Base-by-base conservation (phyloP, 2,329 filamentous ascomycete genomes). In the Sarocladiaceae sp. region DNA sequence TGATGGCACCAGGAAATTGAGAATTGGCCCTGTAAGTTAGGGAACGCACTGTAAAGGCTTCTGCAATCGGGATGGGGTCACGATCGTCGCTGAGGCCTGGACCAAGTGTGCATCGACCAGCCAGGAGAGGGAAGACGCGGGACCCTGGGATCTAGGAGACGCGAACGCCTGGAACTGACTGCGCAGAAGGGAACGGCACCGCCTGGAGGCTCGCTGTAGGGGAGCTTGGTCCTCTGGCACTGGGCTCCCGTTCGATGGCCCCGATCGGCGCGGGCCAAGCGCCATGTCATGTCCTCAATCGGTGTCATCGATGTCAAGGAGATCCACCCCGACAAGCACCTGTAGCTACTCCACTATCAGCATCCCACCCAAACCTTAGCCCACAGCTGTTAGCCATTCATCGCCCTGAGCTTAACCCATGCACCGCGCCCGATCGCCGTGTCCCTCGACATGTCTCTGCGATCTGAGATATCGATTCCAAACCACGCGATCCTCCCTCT, bases 401-500 rank as follows among this genome's bases (percentile, higher is more conserved):
- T 18, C 44, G 15, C n/a, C 26, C 26, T 33, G 44, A 20, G n/a
- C 22, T 7, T 18, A 17, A 4, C 25, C 13, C 26, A 25, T 20
- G 17, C 26, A 17, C 23, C 12, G 18, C 13, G 28, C n/a, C 28
- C 44, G 44, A 48, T 48, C 44, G 44, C 44, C 28, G 28, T 33
- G 28, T 48, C 25, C 44, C 26, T 48, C 44, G 15, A 31, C 26
- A 4, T 25, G n/a, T 10, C 28, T 31, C 28, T 12, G 44, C 44
- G 44, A 48, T 48, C 44, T 48, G 26, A 31, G 44, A 31, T 48
- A 17, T 5, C 44, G 15, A 29, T 48, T 33, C 15, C 44, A 26
- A 46, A 12, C 22, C n/a, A 22, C 40, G n/a, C 25, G 13, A 29
- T 25, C 40, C 22, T 12, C 40, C 22, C 26, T n/a, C 22, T 4